phyloP scores from a whole-genome alignment of 768 basidiomycete genomes.

The Boletus tomentosulus region DNA sequence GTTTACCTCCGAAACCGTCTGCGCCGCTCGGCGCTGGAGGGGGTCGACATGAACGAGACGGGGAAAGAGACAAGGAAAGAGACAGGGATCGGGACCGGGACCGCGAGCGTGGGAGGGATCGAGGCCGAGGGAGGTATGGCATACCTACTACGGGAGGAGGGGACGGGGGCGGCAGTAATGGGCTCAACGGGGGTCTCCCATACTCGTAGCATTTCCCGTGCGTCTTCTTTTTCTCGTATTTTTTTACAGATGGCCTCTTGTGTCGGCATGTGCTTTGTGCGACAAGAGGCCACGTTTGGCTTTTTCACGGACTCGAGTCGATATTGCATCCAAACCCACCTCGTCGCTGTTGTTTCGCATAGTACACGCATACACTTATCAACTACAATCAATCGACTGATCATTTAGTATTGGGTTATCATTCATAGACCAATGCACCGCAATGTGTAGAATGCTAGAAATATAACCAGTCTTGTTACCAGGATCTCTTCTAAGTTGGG shows the following conservation, averaged over 20 bases:
- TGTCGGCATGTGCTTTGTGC: not conserved
- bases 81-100: constrained; percentile 5
- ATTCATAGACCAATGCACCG: not conserved
- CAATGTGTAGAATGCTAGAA: constrained; percentile 11
- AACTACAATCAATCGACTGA: constrained; percentile 13
- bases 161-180: constrained; percentile 4
- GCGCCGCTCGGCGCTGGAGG: constrained; percentile 10
- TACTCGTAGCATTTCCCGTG: constrained; percentile 22
- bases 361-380: constrained; percentile 16
- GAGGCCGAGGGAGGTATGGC: constrained; percentile 15
- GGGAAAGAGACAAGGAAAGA: constrained; percentile 6
- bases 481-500: no score
- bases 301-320: not conserved
- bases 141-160: not conserved
- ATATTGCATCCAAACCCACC: not conserved
- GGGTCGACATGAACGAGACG: constrained; percentile 18
- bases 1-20: constrained; percentile 19
- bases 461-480: not conserved
- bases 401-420: constrained; percentile 11
- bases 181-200: constrained; percentile 24
- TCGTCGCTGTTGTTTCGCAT: constrained; percentile 15
- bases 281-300: not conserved
- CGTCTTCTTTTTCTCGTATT: not conserved
- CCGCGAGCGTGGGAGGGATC: constrained; percentile 18
- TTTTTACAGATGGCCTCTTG: no score